phyloP scores from a whole-genome alignment of 805 yeast species.

The Torulaspora maleeae region DNA sequence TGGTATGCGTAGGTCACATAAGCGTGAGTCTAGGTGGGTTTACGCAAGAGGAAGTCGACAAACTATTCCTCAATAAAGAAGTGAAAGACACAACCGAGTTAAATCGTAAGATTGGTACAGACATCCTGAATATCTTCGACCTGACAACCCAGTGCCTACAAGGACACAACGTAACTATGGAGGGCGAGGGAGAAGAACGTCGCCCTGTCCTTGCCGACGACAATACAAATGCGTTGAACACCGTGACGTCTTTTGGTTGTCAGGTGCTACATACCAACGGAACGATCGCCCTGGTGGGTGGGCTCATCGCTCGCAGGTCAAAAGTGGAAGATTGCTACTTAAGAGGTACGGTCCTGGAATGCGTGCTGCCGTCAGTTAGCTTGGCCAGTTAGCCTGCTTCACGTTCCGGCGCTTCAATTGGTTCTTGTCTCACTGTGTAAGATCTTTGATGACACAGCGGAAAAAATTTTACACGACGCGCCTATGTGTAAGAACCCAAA shows the following conservation, averaged over 20 bases:
- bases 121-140: slow-evolving; percentile 23
- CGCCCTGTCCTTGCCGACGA: slow-evolving; percentile 1
- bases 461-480: slow-evolving; percentile 14
- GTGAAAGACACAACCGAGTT: slow-evolving; percentile 2
- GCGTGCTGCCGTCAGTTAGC: slow-evolving; percentile 29
- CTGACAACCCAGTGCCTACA: slow-evolving; percentile 23
- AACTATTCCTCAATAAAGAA: slow-evolving; percentile 11
- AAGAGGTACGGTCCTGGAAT: slow-evolving; percentile 31
- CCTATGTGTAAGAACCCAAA: slow-evolving; percentile 5
- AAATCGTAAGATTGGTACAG: slow-evolving; percentile 10
- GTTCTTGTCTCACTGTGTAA: neutral
- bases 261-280: slow-evolving; percentile 21
- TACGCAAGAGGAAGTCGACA: slow-evolving; percentile 23
- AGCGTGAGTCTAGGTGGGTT: slow-evolving; percentile 30
- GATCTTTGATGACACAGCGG: neutral
- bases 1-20: slow-evolving; percentile 25
- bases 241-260: slow-evolving; percentile 16
- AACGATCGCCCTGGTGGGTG: slow-evolving; percentile 28
- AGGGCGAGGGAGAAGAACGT: slow-evolving; percentile 1
- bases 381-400: slow-evolving; percentile 14
- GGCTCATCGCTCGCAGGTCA: slow-evolving; percentile 19
- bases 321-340: slow-evolving; percentile 17
- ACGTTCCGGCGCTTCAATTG: neutral
- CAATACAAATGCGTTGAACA: neutral
- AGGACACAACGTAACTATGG: slow-evolving; percentile 7